Percentiles rank a stretch among this genome's conserved stretches.
phyloP scores from a whole-genome alignment of 306 rosid species.

The Cicer yamashitae region DNA sequence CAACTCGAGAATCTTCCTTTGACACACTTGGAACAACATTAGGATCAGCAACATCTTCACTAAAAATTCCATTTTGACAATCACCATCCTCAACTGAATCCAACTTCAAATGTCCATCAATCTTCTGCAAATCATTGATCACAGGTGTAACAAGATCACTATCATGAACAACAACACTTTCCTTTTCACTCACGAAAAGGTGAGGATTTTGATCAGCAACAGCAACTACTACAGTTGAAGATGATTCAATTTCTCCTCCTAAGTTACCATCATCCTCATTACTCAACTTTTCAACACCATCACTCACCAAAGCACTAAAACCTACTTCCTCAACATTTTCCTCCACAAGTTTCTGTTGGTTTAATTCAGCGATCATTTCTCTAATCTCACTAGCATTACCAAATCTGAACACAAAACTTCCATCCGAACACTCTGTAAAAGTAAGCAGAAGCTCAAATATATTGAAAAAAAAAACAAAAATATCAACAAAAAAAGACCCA shows the following conservation, averaged over 20 bases:
- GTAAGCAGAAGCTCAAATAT: conserved; percentile 36
- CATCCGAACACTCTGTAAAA: conserved; percentile 66
- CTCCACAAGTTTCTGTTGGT: conserved; percentile 41
- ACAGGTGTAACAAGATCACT: conserved; percentile 22
- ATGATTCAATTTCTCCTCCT: conserved; percentile 42
- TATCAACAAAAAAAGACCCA: neutral
- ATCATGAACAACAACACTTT: conserved; percentile 38
- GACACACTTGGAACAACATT: conserved; percentile 28
- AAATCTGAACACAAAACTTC: conserved; percentile 65
- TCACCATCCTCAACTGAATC: conserved; percentile 48
- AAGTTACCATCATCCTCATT: conserved; percentile 40
- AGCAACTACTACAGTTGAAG: conserved; percentile 38
- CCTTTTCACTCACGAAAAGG: conserved; percentile 30
- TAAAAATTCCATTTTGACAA: conserved; percentile 15
- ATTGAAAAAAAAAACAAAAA: neutral
- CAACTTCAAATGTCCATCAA: conserved; percentile 21
- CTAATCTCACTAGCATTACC: conserved; percentile 52
- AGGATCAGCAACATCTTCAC: conserved; percentile 39
- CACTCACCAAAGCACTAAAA: conserved; percentile 33
- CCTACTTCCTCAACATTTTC: conserved; percentile 33
- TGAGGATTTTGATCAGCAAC: conserved; percentile 44
- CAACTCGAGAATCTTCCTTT: conserved; percentile 39
- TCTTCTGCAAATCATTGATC: conserved; percentile 33
- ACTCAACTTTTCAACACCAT: conserved; percentile 42
- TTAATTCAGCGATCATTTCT: conserved; percentile 38